These are phyloP conservation scores for Gnomoniopsis smithogilvyi DNA, from an alignment of 2,329 filamentous ascomycete species.

Conservation along the genomic window DNA sequence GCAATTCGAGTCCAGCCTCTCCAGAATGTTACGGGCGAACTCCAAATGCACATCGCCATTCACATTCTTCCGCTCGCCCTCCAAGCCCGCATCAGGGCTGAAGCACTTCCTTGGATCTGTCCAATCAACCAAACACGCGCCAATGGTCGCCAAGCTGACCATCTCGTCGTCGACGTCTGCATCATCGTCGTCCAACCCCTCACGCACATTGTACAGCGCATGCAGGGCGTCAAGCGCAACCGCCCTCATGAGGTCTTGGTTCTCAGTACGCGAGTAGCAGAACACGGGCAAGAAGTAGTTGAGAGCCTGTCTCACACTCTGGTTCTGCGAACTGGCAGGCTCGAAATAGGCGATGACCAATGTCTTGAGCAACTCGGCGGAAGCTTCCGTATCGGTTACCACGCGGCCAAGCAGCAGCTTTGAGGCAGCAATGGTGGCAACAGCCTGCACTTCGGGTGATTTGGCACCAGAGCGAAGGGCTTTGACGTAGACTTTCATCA, in stretches of 20 bases:
- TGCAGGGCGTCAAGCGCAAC: slow-evolving; percentile 74
- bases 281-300: slow-evolving; percentile 95
- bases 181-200: slow-evolving; percentile 71
- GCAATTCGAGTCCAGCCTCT: slow-evolving; percentile 64
- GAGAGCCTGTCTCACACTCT: slow-evolving; percentile 78
- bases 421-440: slow-evolving; percentile 75
- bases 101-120: slow-evolving; percentile 84
- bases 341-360: slow-evolving; percentile 88
- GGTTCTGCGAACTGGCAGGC: slow-evolving; percentile 75
- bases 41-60: slow-evolving; percentile 78
- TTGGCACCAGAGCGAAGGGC: slow-evolving; percentile 71
- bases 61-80: slow-evolving; percentile 60
- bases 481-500: slow-evolving; percentile 83
- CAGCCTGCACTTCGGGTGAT: slow-evolving; percentile 72
- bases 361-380: slow-evolving; percentile 74
- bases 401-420: slow-evolving; percentile 83
- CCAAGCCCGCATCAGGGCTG: slow-evolving; percentile 45
- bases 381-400: slow-evolving; percentile 66
- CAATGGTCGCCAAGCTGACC: slow-evolving; percentile 74
- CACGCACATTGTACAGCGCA: slow-evolving; percentile 68
- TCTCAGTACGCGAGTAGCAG: slow-evolving; percentile 79
- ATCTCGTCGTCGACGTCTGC: slow-evolving; percentile 74
- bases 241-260: slow-evolving; percentile 75
- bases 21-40: slow-evolving; percentile 73
- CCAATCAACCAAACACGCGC: slow-evolving; percentile 86